Evolutionary conservation across 371 early-diverging fungal species (phyloP), one percentile per base, ranked within the genome.

Genomic region (Lichtheimia ramosa): DNA sequence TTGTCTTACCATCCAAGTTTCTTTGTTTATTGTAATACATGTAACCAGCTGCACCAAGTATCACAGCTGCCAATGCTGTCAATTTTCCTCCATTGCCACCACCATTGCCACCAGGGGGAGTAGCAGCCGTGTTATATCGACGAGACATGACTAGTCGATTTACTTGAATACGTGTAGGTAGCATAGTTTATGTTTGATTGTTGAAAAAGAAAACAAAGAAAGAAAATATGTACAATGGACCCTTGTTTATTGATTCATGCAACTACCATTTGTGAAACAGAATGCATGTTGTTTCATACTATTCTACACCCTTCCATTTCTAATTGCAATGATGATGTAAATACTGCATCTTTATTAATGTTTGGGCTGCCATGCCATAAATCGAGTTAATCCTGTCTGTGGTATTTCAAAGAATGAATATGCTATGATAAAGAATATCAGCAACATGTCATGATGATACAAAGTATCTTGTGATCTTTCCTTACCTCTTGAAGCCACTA

Each of bases 361-460:
- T 65, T 71, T 75, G 21, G 70, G 70, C 28, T 71, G 71, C 77
- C 77, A 77, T 34, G 60, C 60, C 58, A 77, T 68, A 54, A 74
- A 72, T 16, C 77, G 65, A 15, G 74, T 72, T 18, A 77, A 58
- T 58, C 65, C 68, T n/a, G 77, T 72, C 34, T 72, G 70, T 16
- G 77, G 77, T 43, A 74, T 68, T 54, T 77, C 77, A 54, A 77
- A 77, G 53, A 77, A 77, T 10, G 77, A 77, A 53, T 77, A 77
- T 12, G 69, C 74, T 77, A 65, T 15, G 2, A 15, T 5, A 18
- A 14, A 56, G 15, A 7, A 34, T 8, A 34, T 34, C 10, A 34
- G 34, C 34, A 34, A 34, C 34, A 34, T 34, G 34, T 34, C 34
- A 34, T 8, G 34, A 34, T 34, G 34, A 43, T 48, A 25, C 16